Evolutionary conservation across 2,329 filamentous ascomycete genomes (phyloP).

Genomic region (Furcasterigmium sp.): DNA sequence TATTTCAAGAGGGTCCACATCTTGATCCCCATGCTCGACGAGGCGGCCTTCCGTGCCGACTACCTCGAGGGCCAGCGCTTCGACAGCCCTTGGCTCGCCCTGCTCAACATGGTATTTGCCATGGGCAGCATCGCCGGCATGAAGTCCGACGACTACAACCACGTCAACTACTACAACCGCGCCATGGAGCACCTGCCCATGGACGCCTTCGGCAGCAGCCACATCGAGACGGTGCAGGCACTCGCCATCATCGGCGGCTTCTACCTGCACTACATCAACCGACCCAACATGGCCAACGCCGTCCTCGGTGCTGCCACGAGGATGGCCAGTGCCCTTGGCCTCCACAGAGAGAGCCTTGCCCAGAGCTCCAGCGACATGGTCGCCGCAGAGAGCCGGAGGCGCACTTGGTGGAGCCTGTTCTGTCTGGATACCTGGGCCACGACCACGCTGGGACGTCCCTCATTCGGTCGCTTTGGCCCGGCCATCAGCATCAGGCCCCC

Average conservation of each 20-base stretch:
- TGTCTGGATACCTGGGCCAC: slow-evolving; percentile 71
- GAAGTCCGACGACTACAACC: slow-evolving; percentile 59
- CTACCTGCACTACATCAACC: slow-evolving; percentile 74
- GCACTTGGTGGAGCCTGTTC: slow-evolving; percentile 72
- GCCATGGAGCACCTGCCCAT: slow-evolving; percentile 63
- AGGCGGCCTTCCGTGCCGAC: slow-evolving; percentile 60
- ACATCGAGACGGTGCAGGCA: slow-evolving; percentile 69
- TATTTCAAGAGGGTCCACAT: slow-evolving; percentile 71
- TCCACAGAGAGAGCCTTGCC: slow-evolving; percentile 58
- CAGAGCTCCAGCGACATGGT: slow-evolving; percentile 40
- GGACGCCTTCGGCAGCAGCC: slow-evolving; percentile 55
- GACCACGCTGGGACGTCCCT: slow-evolving; percentile 65
- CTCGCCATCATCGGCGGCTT: slow-evolving; percentile 67
- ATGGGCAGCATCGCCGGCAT: slow-evolving; percentile 67
- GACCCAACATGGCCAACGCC: slow-evolving; percentile 71
- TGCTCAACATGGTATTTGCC: slow-evolving; percentile 73
- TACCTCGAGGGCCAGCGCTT: slow-evolving; percentile 49
- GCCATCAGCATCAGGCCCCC: slow-evolving; percentile 63
- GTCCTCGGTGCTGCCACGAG: slow-evolving; percentile 66
- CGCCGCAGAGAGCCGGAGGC: slow-evolving; percentile 55
- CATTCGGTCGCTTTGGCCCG: slow-evolving; percentile 61
- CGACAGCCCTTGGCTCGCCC: slow-evolving; percentile 65
- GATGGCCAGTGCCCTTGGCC: slow-evolving; percentile 68
- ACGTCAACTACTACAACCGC: slow-evolving; percentile 64
- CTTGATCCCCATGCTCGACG: slow-evolving; percentile 69